phyloP scores from a whole-genome alignment of 805 yeast genomes.

The Lipomyces yamanashiensis region DNA sequence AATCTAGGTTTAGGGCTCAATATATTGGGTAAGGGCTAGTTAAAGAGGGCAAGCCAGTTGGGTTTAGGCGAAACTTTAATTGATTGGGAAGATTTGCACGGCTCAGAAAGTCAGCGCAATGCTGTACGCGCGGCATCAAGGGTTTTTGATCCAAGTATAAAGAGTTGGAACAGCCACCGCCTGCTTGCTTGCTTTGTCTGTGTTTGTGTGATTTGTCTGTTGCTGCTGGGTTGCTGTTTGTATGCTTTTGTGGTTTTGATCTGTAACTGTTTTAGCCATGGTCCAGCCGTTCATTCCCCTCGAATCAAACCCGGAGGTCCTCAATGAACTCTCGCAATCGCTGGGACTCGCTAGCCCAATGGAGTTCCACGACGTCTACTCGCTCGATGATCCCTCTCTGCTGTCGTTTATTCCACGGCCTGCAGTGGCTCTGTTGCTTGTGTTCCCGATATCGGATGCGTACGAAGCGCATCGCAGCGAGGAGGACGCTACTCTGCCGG shows the following conservation, averaged over 20 bases:
- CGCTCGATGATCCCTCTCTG: slow-evolving; percentile 82
- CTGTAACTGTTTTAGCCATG: not conserved
- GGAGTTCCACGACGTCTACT: slow-evolving; percentile 78
- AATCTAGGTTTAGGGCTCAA: not conserved
- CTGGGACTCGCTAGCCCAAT: slow-evolving; percentile 68
- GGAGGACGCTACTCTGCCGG: slow-evolving; percentile 47
- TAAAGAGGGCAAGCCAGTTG: not conserved
- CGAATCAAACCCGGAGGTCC: slow-evolving; percentile 88
- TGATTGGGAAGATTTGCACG: not conserved
- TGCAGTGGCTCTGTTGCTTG: slow-evolving; percentile 68
- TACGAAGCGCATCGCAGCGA: slow-evolving; percentile 58
- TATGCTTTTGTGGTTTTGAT: not conserved
- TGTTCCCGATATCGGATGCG: slow-evolving; percentile 74
- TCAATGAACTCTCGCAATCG: slow-evolving; percentile 66
- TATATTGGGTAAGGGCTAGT: slow-evolving; percentile 9
- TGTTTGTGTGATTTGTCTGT: not conserved
- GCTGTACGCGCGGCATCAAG: not conserved
- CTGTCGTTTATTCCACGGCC: slow-evolving; percentile 84
- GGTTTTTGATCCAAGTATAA: not conserved
- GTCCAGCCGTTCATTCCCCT: slow-evolving; percentile 60
- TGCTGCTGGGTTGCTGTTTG: not conserved
- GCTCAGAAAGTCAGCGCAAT: not conserved
- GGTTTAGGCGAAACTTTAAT: slow-evolving; percentile 7
- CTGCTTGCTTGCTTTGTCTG: not conserved
- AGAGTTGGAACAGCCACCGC: not conserved